Conservation (phyloP, 169 alveolate genomes). For the Plasmodium vivax region DNA sequence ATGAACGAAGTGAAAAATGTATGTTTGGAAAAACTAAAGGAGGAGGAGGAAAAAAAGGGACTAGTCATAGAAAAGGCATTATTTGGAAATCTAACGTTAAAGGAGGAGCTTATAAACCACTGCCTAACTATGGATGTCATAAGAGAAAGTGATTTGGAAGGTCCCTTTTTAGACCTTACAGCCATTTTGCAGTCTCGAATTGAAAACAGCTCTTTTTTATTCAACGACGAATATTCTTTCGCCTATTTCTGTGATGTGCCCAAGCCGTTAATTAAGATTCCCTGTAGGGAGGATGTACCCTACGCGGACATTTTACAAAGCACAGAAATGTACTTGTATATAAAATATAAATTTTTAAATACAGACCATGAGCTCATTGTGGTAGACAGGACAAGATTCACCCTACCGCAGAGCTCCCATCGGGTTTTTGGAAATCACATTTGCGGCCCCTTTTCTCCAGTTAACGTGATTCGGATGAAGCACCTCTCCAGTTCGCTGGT, state of each 20-base stretch:
- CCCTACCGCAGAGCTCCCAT: slow-evolving; percentile 69
- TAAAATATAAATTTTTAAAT: slow-evolving; percentile 67
- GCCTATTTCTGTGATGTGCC: slow-evolving; percentile 58
- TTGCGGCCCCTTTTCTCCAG: slow-evolving; percentile 66
- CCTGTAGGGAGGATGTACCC: neutral
- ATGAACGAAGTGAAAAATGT: slow-evolving; percentile 28
- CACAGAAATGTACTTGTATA: slow-evolving; percentile 65
- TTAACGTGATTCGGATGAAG: slow-evolving; percentile 39
- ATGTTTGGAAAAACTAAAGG: slow-evolving; percentile 17
- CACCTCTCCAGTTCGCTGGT: slow-evolving; percentile 31
- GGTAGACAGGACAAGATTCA: slow-evolving; percentile 44
- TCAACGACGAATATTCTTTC: slow-evolving; percentile 54
- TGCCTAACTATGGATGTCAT: slow-evolving; percentile 33
- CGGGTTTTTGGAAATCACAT: slow-evolving; percentile 49
- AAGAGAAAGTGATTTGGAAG: slow-evolving; percentile 46
- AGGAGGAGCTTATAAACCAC: slow-evolving; percentile 42
- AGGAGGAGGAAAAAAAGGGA: slow-evolving; percentile 42
- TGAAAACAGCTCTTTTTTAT: slow-evolving; percentile 52
- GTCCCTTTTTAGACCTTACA: slow-evolving; percentile 57
- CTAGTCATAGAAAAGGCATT: slow-evolving; percentile 60
- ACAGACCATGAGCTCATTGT: slow-evolving; percentile 51
- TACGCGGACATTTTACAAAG: slow-evolving; percentile 34
- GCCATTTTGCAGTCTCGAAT: slow-evolving; percentile 33
- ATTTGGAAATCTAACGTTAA: slow-evolving; percentile 54
- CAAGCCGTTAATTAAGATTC: slow-evolving; percentile 54